phyloP scores from a whole-genome alignment of 306 rosid species.

The Cucumis cinereus region DNA sequence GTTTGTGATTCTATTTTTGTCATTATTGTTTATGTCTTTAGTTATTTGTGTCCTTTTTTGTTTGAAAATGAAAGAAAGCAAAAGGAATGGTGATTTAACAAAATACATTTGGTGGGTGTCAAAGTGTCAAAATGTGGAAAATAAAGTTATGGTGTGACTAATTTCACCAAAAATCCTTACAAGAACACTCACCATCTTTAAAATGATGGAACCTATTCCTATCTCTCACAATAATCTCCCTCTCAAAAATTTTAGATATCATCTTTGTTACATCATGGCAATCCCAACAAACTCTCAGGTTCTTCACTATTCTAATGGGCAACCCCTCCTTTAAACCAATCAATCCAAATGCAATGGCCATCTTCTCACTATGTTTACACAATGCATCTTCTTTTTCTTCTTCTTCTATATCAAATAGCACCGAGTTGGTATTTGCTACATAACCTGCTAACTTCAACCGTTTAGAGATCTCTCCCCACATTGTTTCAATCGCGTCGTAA shows the following conservation, averaged over 20 bases:
- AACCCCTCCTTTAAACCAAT: conserved; percentile 23
- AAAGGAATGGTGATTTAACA: too few relatives aligned
- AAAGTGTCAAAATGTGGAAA: too few relatives aligned
- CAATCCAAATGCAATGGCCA: conserved; percentile 53
- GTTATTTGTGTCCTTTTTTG: too few relatives aligned
- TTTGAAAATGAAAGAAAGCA: too few relatives aligned
- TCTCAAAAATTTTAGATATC: conserved; percentile 28
- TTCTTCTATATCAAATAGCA: conserved; percentile 49
- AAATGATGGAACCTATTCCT: conserved; percentile 45
- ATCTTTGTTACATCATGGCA: conserved; percentile 48
- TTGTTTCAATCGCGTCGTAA: conserved; percentile 31
- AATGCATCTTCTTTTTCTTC: conserved; percentile 49
- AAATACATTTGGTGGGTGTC: too few relatives aligned
- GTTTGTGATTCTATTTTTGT: not conserved
- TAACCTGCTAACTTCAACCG: conserved; percentile 31
- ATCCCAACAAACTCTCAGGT: conserved; percentile 33
- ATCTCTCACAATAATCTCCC: conserved; percentile 38
- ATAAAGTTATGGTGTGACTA: not conserved
- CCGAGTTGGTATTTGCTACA: conserved; percentile 33
- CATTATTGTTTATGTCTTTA: not conserved
- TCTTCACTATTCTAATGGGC: conserved; percentile 35
- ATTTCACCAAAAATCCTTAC: conserved; percentile 39
- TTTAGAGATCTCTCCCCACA: conserved; percentile 35
- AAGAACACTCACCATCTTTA: conserved; percentile 38
- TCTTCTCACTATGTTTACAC: conserved; percentile 38